phyloP scores from a whole-genome alignment of 225 moss, liverwort and hornwort species.

The Lunularia cruciata region DNA sequence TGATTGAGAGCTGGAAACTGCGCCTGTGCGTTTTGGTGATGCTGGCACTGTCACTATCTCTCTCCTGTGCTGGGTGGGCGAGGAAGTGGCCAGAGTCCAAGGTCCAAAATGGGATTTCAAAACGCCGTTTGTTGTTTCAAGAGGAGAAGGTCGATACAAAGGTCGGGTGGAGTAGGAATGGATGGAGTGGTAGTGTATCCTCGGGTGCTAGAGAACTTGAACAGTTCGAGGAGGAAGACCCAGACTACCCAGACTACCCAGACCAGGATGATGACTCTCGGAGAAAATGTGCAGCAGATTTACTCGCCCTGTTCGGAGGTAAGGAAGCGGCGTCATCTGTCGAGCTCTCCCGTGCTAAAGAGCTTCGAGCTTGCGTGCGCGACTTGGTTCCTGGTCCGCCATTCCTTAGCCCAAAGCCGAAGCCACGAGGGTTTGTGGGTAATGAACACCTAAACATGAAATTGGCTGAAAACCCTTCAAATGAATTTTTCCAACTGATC shows the following conservation, averaged over 20 bases:
- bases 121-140: constrained; percentile 14
- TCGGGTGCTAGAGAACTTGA: not conserved
- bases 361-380: constrained; percentile 48
- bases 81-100: not conserved
- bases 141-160: constrained; percentile 5
- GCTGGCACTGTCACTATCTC: constrained; percentile 11
- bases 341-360: constrained; percentile 37
- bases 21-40: not conserved
- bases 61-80: not conserved
- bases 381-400: constrained; percentile 31
- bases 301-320: constrained; percentile 51
- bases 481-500: constrained; percentile 30
- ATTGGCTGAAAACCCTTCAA: not conserved
- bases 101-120: constrained; percentile 1
- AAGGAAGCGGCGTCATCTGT: constrained; percentile 36
- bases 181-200: not conserved
- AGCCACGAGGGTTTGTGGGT: not conserved
- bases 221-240: not conserved
- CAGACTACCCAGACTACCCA: constrained; percentile 12
- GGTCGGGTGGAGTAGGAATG: not conserved
- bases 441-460: not conserved
- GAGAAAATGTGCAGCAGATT: constrained; percentile 40
- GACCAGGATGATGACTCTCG: constrained; percentile 17
- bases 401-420: not conserved
- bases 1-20: not conserved